These are phyloP conservation scores for Suhomyces prunicola DNA, from an alignment of 805 yeast species.

Conservation along the genomic window DNA sequence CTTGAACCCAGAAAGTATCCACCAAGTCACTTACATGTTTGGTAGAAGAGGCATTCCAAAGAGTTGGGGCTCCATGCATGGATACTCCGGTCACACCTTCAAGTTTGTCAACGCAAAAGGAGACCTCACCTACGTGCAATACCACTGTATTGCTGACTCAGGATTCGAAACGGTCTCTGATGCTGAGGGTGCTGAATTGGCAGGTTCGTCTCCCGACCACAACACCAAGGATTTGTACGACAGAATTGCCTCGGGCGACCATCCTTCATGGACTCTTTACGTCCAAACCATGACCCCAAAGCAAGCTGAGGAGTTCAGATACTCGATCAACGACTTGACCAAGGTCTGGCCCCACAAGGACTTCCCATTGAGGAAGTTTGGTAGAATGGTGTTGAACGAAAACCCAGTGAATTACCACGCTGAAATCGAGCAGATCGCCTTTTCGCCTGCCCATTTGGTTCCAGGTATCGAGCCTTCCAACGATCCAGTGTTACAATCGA, in stretches of 20 bases:
- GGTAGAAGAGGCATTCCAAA: slow-evolving; percentile 61
- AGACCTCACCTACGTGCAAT: slow-evolving; percentile 52
- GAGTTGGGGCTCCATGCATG: slow-evolving; percentile 54
- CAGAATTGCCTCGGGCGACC: slow-evolving; percentile 46
- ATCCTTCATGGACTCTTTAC: slow-evolving; percentile 51
- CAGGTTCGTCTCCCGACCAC: slow-evolving; percentile 52
- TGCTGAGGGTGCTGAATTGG: slow-evolving; percentile 45
- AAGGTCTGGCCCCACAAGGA: slow-evolving; percentile 86
- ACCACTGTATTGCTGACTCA: slow-evolving; percentile 50
- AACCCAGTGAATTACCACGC: slow-evolving; percentile 87
- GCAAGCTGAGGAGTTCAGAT: slow-evolving; percentile 50
- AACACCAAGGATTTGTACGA: slow-evolving; percentile 37
- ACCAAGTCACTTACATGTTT: slow-evolving; percentile 56
- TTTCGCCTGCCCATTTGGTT: slow-evolving; percentile 80
- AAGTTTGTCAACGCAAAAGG: slow-evolving; percentile 53
- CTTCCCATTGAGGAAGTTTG: slow-evolving; percentile 84
- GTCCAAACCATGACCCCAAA: slow-evolving; percentile 59
- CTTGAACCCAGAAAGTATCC: slow-evolving; percentile 54
- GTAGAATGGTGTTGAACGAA: slow-evolving; percentile 73
- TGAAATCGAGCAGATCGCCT: slow-evolving; percentile 82
- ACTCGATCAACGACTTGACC: slow-evolving; percentile 51
- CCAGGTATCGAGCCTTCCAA: slow-evolving; percentile 81
- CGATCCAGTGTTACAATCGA: slow-evolving; percentile 80
- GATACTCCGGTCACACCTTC: slow-evolving; percentile 64
- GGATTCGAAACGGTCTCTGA: slow-evolving; percentile 43